phyloP scores from a whole-genome alignment of 2,329 filamentous ascomycete genomes.

The Lasiodiplodia theobromae region DNA sequence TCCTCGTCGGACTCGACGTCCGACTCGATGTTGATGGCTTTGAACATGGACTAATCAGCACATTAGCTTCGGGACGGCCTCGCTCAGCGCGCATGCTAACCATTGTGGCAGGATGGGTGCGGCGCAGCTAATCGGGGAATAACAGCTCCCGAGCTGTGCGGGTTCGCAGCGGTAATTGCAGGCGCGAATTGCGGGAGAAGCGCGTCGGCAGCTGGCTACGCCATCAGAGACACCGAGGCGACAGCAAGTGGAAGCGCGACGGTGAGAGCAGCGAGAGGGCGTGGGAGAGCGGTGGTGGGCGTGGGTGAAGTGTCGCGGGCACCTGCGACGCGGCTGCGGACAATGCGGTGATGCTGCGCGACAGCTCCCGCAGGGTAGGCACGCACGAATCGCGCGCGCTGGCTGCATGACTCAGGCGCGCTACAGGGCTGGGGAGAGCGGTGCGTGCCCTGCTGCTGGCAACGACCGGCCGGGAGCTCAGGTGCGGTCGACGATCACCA shows the following conservation, averaged over 20 bases:
- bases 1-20: constrained; percentile 91
- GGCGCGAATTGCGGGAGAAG: not conserved
- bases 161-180: not conserved
- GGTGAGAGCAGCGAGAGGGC: not conserved
- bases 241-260: not conserved
- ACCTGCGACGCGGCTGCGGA: constrained; percentile 18
- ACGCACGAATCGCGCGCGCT: constrained; percentile 2
- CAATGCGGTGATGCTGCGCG: constrained; percentile 23
- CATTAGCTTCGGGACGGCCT: not conserved
- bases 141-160: constrained; percentile 8
- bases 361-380: not conserved
- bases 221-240: not conserved
- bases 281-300: not conserved
- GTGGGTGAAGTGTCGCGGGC: constrained; percentile 13
- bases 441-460: constrained; percentile 11
- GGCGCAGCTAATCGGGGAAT: not conserved
- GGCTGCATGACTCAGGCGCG: constrained; percentile 14
- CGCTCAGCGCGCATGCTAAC: not conserved
- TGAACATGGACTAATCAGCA: constrained; percentile 65
- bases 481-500: constrained; percentile 26
- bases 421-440: constrained; percentile 8
- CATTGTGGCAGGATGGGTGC: constrained; percentile 8
- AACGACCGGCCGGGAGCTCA: constrained; percentile 25
- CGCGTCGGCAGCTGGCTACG: not conserved
- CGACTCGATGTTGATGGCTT: constrained; percentile 90